Evolutionary conservation across 2,329 filamentous ascomycete species (phyloP).

Genomic region (Talaromyces sp.): DNA sequence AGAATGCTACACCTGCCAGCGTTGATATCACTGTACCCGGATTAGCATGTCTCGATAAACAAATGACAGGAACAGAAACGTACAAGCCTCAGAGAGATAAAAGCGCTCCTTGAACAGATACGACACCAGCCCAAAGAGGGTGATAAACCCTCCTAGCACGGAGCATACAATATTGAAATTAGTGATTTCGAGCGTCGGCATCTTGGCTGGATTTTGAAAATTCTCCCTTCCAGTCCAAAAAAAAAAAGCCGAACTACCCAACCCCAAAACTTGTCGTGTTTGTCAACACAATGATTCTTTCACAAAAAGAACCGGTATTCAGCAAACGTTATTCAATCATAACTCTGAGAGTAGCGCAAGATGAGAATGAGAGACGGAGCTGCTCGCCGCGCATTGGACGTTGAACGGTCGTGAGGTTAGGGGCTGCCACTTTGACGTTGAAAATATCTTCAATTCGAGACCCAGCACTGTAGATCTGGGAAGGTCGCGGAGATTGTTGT

Average conservation of each 20-base stretch:
- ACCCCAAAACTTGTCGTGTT: neutral
- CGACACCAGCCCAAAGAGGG: constrained; percentile 84
- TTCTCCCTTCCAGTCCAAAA: neutral
- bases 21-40: constrained; percentile 69
- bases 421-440: constrained; percentile 11
- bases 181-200: constrained; percentile 62
- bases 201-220: constrained; percentile 26
- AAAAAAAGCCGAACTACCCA: neutral
- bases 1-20: constrained; percentile 73
- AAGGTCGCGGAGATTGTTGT: neutral
- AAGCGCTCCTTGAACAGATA: constrained; percentile 86
- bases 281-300: neutral
- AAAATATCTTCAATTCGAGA: neutral
- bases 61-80: constrained; percentile 37
- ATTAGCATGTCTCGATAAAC: neutral
- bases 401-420: neutral
- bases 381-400: neutral
- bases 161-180: constrained; percentile 85
- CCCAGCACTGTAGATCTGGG: neutral
- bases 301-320: constrained; percentile 14
- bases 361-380: constrained; percentile 5
- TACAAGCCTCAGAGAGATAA: constrained; percentile 86
- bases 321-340: constrained; percentile 42
- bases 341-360: constrained; percentile 11
- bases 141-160: constrained; percentile 80